These are phyloP conservation scores for Cnidoscolus chayamansa DNA, from an alignment of 441 rosid species.

Conservation along the genomic window DNA sequence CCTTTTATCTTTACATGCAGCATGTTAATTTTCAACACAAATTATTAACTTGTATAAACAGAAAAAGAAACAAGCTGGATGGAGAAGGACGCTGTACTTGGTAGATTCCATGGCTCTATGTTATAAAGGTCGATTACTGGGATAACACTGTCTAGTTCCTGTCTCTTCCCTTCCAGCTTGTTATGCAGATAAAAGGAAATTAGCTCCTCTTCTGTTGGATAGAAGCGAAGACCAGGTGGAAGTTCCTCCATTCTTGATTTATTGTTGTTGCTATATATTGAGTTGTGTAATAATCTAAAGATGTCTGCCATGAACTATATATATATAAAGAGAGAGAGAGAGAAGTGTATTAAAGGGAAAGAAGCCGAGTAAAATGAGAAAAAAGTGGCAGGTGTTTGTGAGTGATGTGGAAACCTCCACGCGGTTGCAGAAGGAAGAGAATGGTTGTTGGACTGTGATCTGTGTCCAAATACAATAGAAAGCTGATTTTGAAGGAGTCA, in stretches of 20 bases:
- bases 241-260: slow-evolving; percentile 32
- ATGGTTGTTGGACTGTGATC: not conserved
- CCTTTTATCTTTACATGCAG: not conserved
- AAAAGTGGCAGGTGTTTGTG: slow-evolving; percentile 6
- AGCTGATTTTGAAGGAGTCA: slow-evolving; percentile 42
- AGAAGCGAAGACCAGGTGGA: slow-evolving; percentile 61
- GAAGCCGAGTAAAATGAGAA: slow-evolving; percentile 51
- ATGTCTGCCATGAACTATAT: slow-evolving; percentile 1
- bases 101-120: slow-evolving; percentile 64
- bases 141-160: slow-evolving; percentile 44
- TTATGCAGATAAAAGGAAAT: slow-evolving; percentile 62
- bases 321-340: not conserved
- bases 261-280: not conserved
- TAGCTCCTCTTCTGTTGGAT: slow-evolving; percentile 81
- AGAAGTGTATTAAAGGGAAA: not conserved
- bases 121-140: slow-evolving; percentile 51
- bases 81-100: slow-evolving; percentile 34
- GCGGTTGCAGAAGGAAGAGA: slow-evolving; percentile 41
- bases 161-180: slow-evolving; percentile 52
- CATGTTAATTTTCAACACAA: not conserved
- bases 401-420: slow-evolving; percentile 39
- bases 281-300: not conserved
- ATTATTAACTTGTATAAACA: not conserved
- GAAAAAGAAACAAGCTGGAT: not conserved
- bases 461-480: not conserved